A percentile compares a stretch with the other conserved stretches of the same genome.
Evolutionary conservation across 1,139 yeast genomes (phyloP).

Genomic region (Yamadazyma sp.): DNA sequence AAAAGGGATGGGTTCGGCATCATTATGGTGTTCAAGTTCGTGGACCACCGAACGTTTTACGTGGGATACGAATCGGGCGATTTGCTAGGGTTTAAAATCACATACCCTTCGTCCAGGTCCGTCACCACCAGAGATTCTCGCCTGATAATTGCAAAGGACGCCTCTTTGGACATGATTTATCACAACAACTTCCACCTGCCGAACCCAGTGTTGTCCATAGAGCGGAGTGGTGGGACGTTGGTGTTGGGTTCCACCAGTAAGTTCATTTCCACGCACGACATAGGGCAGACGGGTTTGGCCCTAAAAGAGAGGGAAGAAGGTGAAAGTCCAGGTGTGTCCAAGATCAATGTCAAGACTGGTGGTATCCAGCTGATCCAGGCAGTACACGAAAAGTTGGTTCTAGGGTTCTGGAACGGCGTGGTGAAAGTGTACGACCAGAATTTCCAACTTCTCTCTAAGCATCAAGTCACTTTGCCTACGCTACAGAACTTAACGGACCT

Average conservation of each 20-base stretch:
- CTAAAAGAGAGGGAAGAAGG: too few relatives aligned
- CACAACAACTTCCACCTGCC: conserved; percentile 41
- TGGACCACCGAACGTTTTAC: conserved; percentile 27
- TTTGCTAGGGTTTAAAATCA: conserved; percentile 29
- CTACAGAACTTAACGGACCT: conserved; percentile 11
- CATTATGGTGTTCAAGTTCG: conserved; percentile 49
- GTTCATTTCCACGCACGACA: conserved; percentile 27
- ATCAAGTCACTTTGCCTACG: conserved; percentile 18
- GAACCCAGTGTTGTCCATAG: conserved; percentile 49
- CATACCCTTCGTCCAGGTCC: conserved; percentile 5
- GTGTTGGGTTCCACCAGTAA: conserved; percentile 47
- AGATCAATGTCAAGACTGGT: conserved; percentile 17
- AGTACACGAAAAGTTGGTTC: conserved; percentile 12
- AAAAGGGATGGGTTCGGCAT: conserved; percentile 50
- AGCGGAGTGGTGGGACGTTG: conserved; percentile 19
- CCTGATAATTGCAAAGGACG: conserved; percentile 12
- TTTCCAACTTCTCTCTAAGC: conserved; percentile 10
- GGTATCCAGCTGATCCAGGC: conserved; percentile 23
- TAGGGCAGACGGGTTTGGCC: too few relatives aligned
- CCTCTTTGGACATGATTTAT: conserved; percentile 18
- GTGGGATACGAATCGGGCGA: conserved; percentile 64
- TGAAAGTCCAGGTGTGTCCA: conserved; percentile 2
- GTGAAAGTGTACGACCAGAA: conserved; percentile 23
- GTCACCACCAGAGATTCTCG: neutral
- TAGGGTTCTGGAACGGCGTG: conserved; percentile 46